phyloP scores from a whole-genome alignment of 148 eudicot species.

The Vaccinium corymbosum region DNA sequence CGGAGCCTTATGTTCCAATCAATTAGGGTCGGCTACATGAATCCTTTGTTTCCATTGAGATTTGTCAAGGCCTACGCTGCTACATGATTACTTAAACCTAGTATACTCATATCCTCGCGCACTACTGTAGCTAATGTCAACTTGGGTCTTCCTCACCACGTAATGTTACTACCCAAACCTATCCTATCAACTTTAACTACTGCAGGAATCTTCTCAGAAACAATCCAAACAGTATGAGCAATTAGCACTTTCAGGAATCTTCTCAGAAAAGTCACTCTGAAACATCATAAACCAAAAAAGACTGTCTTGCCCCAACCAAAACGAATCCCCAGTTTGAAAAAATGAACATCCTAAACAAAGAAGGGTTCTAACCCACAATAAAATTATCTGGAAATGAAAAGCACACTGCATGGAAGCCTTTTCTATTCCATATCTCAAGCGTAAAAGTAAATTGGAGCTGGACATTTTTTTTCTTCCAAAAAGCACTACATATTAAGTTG shows the following conservation, averaged over 20 bases:
- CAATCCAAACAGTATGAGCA: not conserved
- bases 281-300: not conserved
- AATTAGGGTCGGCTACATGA: too few relatives aligned
- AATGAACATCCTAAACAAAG: not conserved
- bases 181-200: too few relatives aligned
- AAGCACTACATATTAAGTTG: not conserved
- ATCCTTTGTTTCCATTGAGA: too few relatives aligned
- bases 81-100: too few relatives aligned
- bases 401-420: not conserved
- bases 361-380: not conserved
- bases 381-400: not conserved
- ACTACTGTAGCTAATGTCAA: too few relatives aligned
- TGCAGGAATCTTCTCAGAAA: not conserved
- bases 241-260: not conserved
- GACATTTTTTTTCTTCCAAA: not conserved
- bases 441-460: not conserved
- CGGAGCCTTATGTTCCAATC: too few relatives aligned
- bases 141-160: too few relatives aligned
- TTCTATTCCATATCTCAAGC: conserved; percentile 2
- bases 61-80: too few relatives aligned
- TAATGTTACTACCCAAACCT: too few relatives aligned
- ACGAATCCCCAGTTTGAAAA: not conserved
- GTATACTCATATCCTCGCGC: too few relatives aligned
- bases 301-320: not conserved
- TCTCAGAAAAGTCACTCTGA: not conserved